These are phyloP conservation scores for Infundibulicybe gibba DNA, from an alignment of 768 basidiomycete species.

Conservation along the genomic window DNA sequence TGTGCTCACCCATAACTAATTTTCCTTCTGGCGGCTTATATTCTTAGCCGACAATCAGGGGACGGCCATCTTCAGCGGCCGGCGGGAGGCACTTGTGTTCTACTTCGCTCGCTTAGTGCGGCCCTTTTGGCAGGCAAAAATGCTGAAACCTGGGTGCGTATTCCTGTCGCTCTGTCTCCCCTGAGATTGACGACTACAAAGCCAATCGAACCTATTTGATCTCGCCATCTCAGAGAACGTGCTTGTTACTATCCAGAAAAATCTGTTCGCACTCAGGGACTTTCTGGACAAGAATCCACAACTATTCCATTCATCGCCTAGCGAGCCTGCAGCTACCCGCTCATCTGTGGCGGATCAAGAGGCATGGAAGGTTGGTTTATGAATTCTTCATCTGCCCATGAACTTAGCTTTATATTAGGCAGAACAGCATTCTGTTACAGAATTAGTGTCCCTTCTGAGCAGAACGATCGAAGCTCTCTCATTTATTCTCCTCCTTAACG, in stretches of 20 bases:
- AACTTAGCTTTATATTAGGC: constrained; percentile 40
- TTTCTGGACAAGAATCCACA: constrained; percentile 81
- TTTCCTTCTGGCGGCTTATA: neutral
- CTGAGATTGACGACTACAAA: too few relatives aligned
- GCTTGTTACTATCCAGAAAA: constrained; percentile 73
- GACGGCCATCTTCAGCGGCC: constrained; percentile 77
- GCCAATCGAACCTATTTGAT: too few relatives aligned
- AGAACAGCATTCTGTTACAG: constrained; percentile 80
- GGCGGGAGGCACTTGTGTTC: constrained; percentile 83
- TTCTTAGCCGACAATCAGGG: constrained; percentile 61
- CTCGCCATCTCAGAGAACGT: constrained; percentile 53
- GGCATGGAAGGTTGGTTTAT: constrained; percentile 73
- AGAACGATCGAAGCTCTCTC: constrained; percentile 93
- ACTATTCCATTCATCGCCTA: constrained; percentile 79
- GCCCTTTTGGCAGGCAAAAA: constrained; percentile 82
- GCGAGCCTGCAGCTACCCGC: constrained; percentile 58
- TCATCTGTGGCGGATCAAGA: constrained; percentile 70
- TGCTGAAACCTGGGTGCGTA: constrained; percentile 62
- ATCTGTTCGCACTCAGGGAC: constrained; percentile 71
- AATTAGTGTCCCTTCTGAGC: constrained; percentile 68
- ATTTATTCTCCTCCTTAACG: constrained; percentile 87
- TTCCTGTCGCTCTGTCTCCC: too few relatives aligned
- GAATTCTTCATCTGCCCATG: neutral
- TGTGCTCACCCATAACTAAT: constrained; percentile 24
- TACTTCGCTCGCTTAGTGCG: constrained; percentile 84